Evolutionary conservation across 2,329 filamentous ascomycete genomes (phyloP).

Genomic region (Lecanicillium sp.): DNA sequence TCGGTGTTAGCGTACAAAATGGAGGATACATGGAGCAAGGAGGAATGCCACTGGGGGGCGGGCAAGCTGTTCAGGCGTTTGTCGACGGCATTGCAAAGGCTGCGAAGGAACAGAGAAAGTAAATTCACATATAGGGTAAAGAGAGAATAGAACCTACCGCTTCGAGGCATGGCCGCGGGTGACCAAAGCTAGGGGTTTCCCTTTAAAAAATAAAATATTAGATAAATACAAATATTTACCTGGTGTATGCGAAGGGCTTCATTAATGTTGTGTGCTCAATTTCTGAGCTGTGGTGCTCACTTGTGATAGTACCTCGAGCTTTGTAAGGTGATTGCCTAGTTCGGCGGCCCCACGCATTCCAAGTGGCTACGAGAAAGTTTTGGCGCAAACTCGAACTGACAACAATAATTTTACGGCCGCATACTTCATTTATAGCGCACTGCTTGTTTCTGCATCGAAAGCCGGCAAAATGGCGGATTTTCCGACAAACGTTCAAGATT

Average conservation of each 20-base stretch:
- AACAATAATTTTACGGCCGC: background rate
- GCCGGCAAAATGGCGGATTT: conserved; percentile 24
- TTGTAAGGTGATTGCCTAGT: too few relatives aligned
- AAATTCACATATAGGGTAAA: background rate
- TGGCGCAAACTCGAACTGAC: conserved; percentile 3
- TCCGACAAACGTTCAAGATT: conserved; percentile 56
- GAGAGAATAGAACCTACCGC: too few relatives aligned
- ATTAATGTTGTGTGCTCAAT: too few relatives aligned
- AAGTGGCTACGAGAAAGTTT: background rate
- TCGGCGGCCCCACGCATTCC: conserved; percentile 5
- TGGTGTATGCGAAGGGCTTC: too few relatives aligned
- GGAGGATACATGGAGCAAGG: conserved; percentile 73
- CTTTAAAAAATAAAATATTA: too few relatives aligned
- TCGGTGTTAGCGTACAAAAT: conserved; percentile 73
- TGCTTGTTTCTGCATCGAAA: too few relatives aligned
- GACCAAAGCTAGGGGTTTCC: too few relatives aligned
- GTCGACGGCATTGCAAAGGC: conserved; percentile 79
- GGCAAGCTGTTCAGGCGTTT: conserved; percentile 84
- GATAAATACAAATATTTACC: too few relatives aligned
- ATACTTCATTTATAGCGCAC: too few relatives aligned
- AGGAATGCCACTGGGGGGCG: conserved; percentile 77
- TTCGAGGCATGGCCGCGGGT: too few relatives aligned
- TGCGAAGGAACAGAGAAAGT: conserved; percentile 48
- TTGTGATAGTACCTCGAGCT: too few relatives aligned
- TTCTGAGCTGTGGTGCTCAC: too few relatives aligned